A percentile compares a stretch with the other conserved stretches of the same genome.
Conservation (phyloP, 768 basidiomycete genomes). For the Lactifluus pinguis region DNA sequence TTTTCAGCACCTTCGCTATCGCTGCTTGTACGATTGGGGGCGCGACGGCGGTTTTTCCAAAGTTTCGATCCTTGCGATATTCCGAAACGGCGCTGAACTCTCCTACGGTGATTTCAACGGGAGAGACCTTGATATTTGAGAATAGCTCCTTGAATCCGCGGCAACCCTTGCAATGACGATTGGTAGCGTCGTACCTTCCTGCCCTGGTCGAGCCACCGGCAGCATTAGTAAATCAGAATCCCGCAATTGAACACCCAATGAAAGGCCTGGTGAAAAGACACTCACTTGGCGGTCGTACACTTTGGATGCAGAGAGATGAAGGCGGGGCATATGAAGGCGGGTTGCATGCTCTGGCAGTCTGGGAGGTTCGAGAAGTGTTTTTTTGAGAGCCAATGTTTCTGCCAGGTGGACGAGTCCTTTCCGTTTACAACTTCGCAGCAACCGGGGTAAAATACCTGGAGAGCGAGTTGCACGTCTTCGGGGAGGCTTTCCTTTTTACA, state of each 20-base stretch:
- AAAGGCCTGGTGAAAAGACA: too few species aligned
- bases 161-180: not conserved
- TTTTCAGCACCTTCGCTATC: not conserved
- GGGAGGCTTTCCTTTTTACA: not conserved
- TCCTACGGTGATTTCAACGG: not conserved
- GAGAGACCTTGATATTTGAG: not conserved
- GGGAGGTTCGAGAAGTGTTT: not conserved
- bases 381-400: not conserved
- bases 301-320: not conserved
- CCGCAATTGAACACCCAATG: too few species aligned
- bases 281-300: constrained; percentile 3
- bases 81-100: not conserved
- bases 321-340: not conserved
- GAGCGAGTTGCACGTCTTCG: not conserved
- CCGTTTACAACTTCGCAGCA: not conserved
- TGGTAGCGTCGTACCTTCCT: constrained; percentile 2
- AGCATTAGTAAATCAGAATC: not conserved
- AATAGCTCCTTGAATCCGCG: not conserved
- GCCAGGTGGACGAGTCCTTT: not conserved
- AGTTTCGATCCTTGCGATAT: not conserved
- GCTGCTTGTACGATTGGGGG: not conserved
- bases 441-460: not conserved
- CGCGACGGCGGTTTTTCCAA: not conserved
- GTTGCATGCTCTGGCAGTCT: not conserved
- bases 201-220: not conserved